Base-by-base conservation (phyloP, 768 basidiomycete species). In the Trametes coccinea region DNA sequence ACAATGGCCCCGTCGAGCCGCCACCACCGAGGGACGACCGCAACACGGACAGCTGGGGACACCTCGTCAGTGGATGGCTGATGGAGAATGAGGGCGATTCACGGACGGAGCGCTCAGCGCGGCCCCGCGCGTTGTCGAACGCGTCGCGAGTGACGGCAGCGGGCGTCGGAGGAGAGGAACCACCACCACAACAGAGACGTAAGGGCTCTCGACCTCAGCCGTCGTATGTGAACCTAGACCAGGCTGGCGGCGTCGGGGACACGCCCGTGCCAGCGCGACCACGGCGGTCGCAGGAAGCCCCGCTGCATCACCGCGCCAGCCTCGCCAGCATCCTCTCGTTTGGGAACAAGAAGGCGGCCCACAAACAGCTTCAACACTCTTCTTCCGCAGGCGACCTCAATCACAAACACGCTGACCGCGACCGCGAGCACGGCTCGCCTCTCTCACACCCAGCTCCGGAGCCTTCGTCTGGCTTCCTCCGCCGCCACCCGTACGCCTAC, bases 231-330 rank as follows among this genome's bases (percentile, higher is more conserved):
- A 78, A 77, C 60, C 70, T 81, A 4, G 80, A 82, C 65, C 70
- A 76, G 39, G 71, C 78, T 4, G 87, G 85, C 33, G 88, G 85
- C 29, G 80, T 91, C 22, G 89, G 89, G 31, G 86, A 88, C 62
- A 82, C 86, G 0, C 90, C 90, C 4, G 73, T 63, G 64, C 37
- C 69, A 63, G 58, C 69, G 56, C 71, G 63, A 51, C 71, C 49
- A 71, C 71, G 66, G 13, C 57, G 53, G 70, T 54, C 72, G 1
- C 63, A 70, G 3, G 46, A 53, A 17, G 0, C 44, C 67, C 31
- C 62, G n/a, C 52, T 60, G 43, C 68, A 43, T 17, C 47, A 11
- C 66, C 69, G n/a, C 61, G 59, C 53, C 80, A 87, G 86, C 67
- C 68, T 87, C 5, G 71, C 79, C 3, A 82, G 77, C 70, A 74